These are phyloP conservation scores for Spizellomyces punctatus DNA, from an alignment of 192 early-diverging fungal genomes.

Conservation along the genomic window DNA sequence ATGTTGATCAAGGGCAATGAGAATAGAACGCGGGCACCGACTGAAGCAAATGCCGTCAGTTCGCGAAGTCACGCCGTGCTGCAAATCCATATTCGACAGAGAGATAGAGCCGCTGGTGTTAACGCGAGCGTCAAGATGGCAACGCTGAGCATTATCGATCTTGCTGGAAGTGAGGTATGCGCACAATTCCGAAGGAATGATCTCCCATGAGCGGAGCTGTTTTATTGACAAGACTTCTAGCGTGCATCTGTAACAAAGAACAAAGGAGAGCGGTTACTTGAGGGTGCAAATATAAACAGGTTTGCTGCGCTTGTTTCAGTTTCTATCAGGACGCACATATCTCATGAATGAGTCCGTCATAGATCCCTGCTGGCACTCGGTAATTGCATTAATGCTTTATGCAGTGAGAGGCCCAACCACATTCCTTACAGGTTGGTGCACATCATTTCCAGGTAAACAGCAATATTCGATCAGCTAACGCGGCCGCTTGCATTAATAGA, in stretches of 20 bases:
- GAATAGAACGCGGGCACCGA: slow-evolving; percentile 76
- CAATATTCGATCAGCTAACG: slow-evolving; percentile 2
- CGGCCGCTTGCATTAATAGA: slow-evolving; percentile 45
- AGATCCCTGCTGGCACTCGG: slow-evolving; percentile 69
- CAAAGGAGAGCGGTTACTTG: slow-evolving; percentile 62
- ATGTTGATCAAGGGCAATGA: slow-evolving; percentile 58
- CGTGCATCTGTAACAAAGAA: slow-evolving; percentile 55
- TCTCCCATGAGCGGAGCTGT: neutral
- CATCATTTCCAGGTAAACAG: neutral
- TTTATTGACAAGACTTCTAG: slow-evolving; percentile 1
- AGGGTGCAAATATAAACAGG: slow-evolving; percentile 81
- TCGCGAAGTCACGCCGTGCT: slow-evolving; percentile 83
- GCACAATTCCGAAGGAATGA: slow-evolving; percentile 11
- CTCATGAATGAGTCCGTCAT: neutral
- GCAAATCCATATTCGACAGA: slow-evolving; percentile 52
- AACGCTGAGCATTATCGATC: slow-evolving; percentile 71
- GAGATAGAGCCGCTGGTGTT: slow-evolving; percentile 6
- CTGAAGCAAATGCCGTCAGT: slow-evolving; percentile 71
- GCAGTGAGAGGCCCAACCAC: slow-evolving; percentile 51
- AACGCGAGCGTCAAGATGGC: slow-evolving; percentile 20
- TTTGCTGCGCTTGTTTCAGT: neutral
- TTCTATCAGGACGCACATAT: too few relatives aligned
- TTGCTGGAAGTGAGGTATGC: slow-evolving; percentile 70
- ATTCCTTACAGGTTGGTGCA: slow-evolving; percentile 54
- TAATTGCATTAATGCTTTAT: slow-evolving; percentile 79